Conservation (phyloP, 352 stramenopile species). For the Phytopythium delawarense region DNA sequence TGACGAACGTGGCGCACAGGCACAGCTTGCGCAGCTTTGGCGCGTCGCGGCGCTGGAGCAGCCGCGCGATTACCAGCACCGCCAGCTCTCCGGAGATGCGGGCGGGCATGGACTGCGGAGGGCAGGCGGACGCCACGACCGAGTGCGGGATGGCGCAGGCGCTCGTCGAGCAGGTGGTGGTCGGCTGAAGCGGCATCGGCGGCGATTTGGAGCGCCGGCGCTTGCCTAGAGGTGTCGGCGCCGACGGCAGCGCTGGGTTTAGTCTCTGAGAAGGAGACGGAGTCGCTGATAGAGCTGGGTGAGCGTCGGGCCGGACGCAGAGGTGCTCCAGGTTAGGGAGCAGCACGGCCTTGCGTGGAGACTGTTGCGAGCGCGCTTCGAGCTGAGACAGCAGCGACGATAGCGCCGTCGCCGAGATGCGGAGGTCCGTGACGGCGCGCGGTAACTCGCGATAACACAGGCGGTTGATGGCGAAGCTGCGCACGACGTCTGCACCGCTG, state of each 20-base stretch:
- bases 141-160: constrained; percentile 2
- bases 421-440: constrained; percentile 16
- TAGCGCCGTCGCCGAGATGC: constrained; percentile 7
- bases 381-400: constrained; percentile 5
- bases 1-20: constrained; percentile 19
- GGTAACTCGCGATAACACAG: constrained; percentile 13
- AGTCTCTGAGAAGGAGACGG: not conserved
- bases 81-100: constrained; percentile 11
- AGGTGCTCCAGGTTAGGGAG: constrained; percentile 18
- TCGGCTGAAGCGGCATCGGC: not conserved
- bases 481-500: constrained; percentile 11
- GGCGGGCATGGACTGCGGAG: not conserved
- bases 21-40: constrained; percentile 14
- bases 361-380: not conserved
- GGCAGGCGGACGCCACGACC: not conserved
- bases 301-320: constrained; percentile 6
- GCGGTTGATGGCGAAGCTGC: constrained; percentile 13
- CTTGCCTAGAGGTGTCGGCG: not conserved
- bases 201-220: constrained; percentile 2
- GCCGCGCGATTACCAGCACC: constrained; percentile 10
- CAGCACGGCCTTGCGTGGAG: not conserved
- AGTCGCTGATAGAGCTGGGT: not conserved
- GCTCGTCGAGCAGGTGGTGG: not conserved
- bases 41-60: constrained; percentile 4
- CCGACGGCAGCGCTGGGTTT: not conserved